Conservation (phyloP, 306 rosid genomes). For the Alnus rubra region DNA sequence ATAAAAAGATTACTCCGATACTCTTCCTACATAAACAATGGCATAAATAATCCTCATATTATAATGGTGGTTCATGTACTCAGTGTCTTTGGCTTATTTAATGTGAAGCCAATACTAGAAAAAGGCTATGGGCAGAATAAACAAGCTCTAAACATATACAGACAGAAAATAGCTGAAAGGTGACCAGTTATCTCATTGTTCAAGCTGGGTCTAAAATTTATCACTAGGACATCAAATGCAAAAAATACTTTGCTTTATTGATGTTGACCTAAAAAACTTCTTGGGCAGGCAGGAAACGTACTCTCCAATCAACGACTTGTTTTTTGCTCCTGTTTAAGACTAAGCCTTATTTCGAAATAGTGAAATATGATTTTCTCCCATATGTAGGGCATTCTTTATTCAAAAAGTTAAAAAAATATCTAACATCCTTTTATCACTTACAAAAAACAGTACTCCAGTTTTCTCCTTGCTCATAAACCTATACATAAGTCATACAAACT, state of each 20-base stretch:
- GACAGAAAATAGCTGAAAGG: neutral
- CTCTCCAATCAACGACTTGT: neutral
- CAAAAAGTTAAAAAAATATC: neutral
- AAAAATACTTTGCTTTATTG: neutral
- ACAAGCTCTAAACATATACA: neutral
- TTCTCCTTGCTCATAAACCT: neutral
- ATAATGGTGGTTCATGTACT: neutral
- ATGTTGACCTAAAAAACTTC: neutral
- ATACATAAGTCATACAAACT: neutral
- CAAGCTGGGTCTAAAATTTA: neutral
- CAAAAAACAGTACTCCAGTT: neutral
- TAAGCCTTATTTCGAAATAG: neutral
- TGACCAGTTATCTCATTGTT: neutral
- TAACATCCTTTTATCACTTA: neutral
- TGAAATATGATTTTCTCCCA: neutral
- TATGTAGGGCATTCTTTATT: neutral
- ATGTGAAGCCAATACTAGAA: neutral
- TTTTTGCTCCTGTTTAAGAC: neutral
- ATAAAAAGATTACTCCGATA: neutral
- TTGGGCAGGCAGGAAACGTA: neutral
- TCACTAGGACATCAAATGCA: neutral
- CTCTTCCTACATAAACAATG: neutral
- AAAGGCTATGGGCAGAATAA: neutral
- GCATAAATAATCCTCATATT: neutral
- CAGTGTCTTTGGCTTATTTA: neutral